Percentiles rank a stretch among this genome's conserved stretches.
These are phyloP conservation scores for Furcasterigmium sp. DNA, from an alignment of 2,329 filamentous ascomycete species.

Conservation along the genomic window DNA sequence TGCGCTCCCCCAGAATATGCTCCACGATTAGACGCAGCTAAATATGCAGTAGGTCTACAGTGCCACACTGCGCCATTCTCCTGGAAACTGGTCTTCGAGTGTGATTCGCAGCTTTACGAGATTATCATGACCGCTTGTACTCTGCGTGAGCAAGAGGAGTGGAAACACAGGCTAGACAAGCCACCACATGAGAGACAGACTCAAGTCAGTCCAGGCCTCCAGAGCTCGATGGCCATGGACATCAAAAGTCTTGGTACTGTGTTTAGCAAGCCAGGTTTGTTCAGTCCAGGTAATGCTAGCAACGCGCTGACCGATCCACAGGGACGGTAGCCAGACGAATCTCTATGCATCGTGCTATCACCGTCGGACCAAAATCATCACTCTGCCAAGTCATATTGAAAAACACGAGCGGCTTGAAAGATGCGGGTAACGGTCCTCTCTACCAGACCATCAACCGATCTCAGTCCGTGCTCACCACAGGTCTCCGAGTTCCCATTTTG, in stretches of 20 bases:
- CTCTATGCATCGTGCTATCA: conserved; percentile 75
- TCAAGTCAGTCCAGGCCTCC: conserved; percentile 40
- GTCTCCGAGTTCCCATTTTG: conserved; percentile 61
- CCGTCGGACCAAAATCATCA: conserved; percentile 62
- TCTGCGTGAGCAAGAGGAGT: conserved; percentile 70
- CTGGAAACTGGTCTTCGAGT: conserved; percentile 88
- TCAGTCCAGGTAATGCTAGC: background rate
- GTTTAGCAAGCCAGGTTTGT: conserved; percentile 64
- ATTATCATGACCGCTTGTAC: conserved; percentile 84
- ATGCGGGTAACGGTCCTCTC: conserved; percentile 36
- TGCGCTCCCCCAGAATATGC: no score
- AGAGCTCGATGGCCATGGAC: conserved; percentile 61
- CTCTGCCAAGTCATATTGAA: conserved; percentile 78
- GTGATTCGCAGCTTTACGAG: conserved; percentile 72
- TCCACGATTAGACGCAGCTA: no score
- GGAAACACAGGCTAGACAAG: conserved; percentile 63
- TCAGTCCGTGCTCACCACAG: conserved; percentile 71
- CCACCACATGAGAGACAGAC: conserved; percentile 43
- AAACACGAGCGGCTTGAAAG: conserved; percentile 69
- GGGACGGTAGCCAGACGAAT: conserved; percentile 61
- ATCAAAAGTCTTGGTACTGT: conserved; percentile 71
- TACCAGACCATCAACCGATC: conserved; percentile 64
- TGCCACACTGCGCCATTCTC: conserved; percentile 82
- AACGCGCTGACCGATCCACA: conserved; percentile 18
- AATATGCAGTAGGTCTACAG: conserved; percentile 81